phyloP scores from a whole-genome alignment of 179 eudicot genomes.

The Spergularia azorica region DNA sequence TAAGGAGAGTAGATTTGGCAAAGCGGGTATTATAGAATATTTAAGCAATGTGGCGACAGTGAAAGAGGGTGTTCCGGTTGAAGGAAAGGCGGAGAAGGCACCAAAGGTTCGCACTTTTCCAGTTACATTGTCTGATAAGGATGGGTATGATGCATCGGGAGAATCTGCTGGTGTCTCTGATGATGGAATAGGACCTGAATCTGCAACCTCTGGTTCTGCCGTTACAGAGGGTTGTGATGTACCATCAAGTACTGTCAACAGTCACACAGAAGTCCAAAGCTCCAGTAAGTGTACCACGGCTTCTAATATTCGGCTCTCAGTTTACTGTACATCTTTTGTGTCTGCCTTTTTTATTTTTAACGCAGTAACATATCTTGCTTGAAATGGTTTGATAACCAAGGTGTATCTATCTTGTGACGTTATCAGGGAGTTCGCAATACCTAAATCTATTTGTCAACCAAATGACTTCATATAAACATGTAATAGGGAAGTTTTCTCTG shows the following conservation, averaged over 20 bases:
- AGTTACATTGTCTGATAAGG: slow-evolving; percentile 49
- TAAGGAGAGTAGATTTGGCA: slow-evolving; percentile 45
- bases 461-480: no score
- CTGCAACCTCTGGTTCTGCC: slow-evolving; percentile 23
- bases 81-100: slow-evolving; percentile 39
- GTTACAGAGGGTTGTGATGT: slow-evolving; percentile 19
- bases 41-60: slow-evolving; percentile 36
- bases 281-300: slow-evolving; percentile 36
- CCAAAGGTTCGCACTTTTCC: slow-evolving; percentile 46
- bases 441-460: no score
- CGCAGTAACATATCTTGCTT: neutral
- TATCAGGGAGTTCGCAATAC: neutral
- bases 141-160: slow-evolving; percentile 42
- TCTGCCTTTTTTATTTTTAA: neutral
- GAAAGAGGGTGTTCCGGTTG: slow-evolving; percentile 30
- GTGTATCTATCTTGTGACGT: neutral
- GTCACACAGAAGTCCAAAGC: slow-evolving; percentile 29
- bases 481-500: no score
- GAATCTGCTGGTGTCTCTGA: slow-evolving; percentile 37
- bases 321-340: neutral
- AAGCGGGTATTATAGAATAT: slow-evolving; percentile 23
- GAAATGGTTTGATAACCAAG: neutral
- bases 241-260: slow-evolving; percentile 15
- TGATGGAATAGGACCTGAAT: slow-evolving; percentile 31
- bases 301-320: neutral